A percentile compares a stretch with the other conserved stretches of the same genome.
phyloP scores from a whole-genome alignment of 768 basidiomycete species.

The Boletus reticuloceps region DNA sequence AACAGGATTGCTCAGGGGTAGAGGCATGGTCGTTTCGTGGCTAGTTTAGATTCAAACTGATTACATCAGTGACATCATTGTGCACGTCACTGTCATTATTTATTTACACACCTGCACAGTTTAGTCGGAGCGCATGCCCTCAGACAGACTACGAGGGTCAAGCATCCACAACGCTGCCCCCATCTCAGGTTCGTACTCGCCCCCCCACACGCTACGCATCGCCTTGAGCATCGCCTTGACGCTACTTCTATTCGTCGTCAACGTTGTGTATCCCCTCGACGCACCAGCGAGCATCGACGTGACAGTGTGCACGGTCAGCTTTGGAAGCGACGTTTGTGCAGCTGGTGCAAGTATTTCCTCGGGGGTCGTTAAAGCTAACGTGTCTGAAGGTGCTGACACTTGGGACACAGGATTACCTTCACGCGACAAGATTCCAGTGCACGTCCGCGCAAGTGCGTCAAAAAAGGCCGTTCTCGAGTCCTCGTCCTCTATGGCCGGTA shows the following conservation, averaged over 20 bases:
- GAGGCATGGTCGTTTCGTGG: no score
- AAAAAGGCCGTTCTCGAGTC: constrained; percentile 37
- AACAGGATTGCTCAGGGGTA: no score
- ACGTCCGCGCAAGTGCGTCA: constrained; percentile 47
- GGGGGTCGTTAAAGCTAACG: not conserved
- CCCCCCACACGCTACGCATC: constrained; percentile 38
- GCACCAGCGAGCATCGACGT: constrained; percentile 71
- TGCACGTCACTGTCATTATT: no score
- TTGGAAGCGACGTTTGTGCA: constrained; percentile 51
- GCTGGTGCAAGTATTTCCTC: constrained; percentile 48
- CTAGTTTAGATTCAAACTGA: no score
- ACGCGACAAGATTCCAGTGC: constrained; percentile 50
- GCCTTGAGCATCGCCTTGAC: constrained; percentile 72
- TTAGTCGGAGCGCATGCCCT: constrained; percentile 14
- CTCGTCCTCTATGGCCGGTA: constrained; percentile 7
- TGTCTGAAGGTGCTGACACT: not conserved
- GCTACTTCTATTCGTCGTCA: constrained; percentile 82
- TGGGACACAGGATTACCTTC: constrained; percentile 26
- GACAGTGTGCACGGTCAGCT: constrained; percentile 75
- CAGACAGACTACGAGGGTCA: constrained; percentile 62
- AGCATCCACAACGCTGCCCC: constrained; percentile 66
- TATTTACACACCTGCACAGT: no score
- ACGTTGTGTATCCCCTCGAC: constrained; percentile 72
- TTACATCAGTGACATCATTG: no score
- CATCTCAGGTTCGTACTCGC: constrained; percentile 2